Evolutionary conservation across 2,329 filamentous ascomycete genomes (phyloP).

Genomic region (Paecilomyces variotii): DNA sequence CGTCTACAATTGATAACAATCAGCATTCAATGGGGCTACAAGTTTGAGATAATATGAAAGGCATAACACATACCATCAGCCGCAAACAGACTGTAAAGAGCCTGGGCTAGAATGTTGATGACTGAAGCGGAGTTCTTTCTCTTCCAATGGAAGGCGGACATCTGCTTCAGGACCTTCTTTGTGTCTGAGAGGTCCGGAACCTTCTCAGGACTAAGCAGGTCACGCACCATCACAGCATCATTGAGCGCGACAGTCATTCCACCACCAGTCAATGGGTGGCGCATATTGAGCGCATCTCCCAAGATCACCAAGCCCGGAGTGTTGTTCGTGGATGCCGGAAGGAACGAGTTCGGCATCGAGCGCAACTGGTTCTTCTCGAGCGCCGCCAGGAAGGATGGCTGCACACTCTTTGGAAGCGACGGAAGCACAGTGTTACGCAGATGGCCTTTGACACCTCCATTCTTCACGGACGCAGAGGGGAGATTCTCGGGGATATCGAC

Average conservation of each 20-base stretch:
- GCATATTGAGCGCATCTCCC: slow-evolving; percentile 97
- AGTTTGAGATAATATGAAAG: not conserved
- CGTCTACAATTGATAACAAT: slow-evolving; percentile 35
- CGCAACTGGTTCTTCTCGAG: slow-evolving; percentile 71
- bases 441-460: slow-evolving; percentile 79
- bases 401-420: slow-evolving; percentile 62
- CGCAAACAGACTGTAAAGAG: slow-evolving; percentile 84
- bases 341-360: slow-evolving; percentile 93
- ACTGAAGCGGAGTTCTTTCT: slow-evolving; percentile 76
- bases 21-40: not conserved
- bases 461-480: slow-evolving; percentile 62
- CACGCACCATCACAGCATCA: slow-evolving; percentile 71
- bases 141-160: slow-evolving; percentile 75
- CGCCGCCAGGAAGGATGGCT: slow-evolving; percentile 65
- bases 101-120: slow-evolving; percentile 96
- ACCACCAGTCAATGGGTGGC: slow-evolving; percentile 92
- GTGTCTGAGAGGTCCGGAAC: slow-evolving; percentile 65
- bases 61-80: slow-evolving; percentile 51
- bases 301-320: slow-evolving; percentile 69
- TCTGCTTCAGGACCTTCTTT: slow-evolving; percentile 55
- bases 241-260: slow-evolving; percentile 98
- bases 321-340: slow-evolving; percentile 69
- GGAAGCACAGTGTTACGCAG: slow-evolving; percentile 73
- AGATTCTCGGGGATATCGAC: slow-evolving; percentile 77
- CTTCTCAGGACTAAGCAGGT: slow-evolving; percentile 60